Conservation (phyloP, 257 asterid species). For the Solanum chiquidenum region DNA sequence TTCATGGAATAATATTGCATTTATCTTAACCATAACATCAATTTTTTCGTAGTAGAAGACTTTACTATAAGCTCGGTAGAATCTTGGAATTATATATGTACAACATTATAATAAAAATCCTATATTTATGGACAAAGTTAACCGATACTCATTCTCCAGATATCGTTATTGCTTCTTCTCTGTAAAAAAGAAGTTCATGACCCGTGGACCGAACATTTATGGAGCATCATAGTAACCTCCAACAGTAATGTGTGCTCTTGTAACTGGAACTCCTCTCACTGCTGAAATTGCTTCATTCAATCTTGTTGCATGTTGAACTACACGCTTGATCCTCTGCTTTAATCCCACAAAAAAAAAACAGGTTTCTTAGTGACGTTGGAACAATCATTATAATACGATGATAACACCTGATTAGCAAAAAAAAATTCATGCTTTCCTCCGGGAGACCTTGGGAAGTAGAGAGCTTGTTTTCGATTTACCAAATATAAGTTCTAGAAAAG, state of each 20-base stretch:
- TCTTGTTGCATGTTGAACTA: slow-evolving; percentile 25
- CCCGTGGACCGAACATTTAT: neutral
- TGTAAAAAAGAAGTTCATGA: neutral
- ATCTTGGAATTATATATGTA: neutral
- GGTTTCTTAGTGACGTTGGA: neutral
- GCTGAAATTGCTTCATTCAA: slow-evolving; percentile 42
- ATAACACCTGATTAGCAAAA: neutral
- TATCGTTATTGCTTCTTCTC: neutral
- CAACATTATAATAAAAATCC: neutral
- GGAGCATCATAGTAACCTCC: slow-evolving; percentile 53
- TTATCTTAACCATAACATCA: neutral
- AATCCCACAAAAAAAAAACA: neutral
- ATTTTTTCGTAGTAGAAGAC: neutral
- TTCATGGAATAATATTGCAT: neutral
- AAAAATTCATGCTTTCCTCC: neutral
- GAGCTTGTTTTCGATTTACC: neutral
- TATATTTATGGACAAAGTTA: neutral
- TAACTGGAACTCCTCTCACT: slow-evolving; percentile 29
- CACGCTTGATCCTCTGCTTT: slow-evolving; percentile 41
- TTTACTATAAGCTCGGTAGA: neutral
- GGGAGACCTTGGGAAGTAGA: neutral
- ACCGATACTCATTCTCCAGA: neutral
- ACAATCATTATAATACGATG: neutral
- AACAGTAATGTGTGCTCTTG: slow-evolving; percentile 46
- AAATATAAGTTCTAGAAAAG: neutral